Base-by-base conservation (phyloP, 2,329 filamentous ascomycete genomes). In the Phaeoacremonium minimum region DNA sequence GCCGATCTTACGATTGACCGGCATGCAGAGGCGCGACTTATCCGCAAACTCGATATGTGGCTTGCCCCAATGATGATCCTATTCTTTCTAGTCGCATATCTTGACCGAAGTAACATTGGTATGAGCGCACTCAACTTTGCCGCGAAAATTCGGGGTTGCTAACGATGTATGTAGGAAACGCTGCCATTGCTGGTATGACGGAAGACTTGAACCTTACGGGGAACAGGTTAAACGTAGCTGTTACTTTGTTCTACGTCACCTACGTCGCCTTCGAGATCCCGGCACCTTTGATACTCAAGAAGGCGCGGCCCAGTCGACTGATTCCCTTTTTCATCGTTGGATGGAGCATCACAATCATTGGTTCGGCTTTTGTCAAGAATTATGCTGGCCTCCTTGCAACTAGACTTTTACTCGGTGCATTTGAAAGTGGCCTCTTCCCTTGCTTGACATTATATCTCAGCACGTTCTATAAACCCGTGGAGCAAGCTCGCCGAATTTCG, bases 271-370 rank as follows among this genome's bases (percentile, higher is more conserved):
- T 51, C 18, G 74, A 79, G 42, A 68, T 78, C 13, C 75, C 75
- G 2, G 71, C 67, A 41, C 79, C 79, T 53, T 59, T 78, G 31
- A 66, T 75, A 51, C 67, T 80, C 60, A 77, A 75, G 53, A 61
- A 58, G 15, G 56, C 71, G 33, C 65, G 70, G 6, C 77, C 73
- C 4, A 69, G 64, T 4, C 46, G 72, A 35, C 76, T 69, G 64
- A 67, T 77, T 18, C 67, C 71, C 4, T 60, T 54, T 41, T 70
- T 76, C 46, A 53, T 69, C 15, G 55, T 70, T 30, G 58, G 64
- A 28, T 73, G 56, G 54, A 58, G 45, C 55, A 61, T 63, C 11
- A 58, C 64, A 13, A 56, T 56, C 7, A 62, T 61, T 1, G 63
- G 65, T 43, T 61, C 65, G 41, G 56, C 57, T 6, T 66, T 62